These are phyloP conservation scores for Xerocomus cyaneibrunnescens DNA, from an alignment of 1,284 basidiomycete species.

Conservation along the genomic window DNA sequence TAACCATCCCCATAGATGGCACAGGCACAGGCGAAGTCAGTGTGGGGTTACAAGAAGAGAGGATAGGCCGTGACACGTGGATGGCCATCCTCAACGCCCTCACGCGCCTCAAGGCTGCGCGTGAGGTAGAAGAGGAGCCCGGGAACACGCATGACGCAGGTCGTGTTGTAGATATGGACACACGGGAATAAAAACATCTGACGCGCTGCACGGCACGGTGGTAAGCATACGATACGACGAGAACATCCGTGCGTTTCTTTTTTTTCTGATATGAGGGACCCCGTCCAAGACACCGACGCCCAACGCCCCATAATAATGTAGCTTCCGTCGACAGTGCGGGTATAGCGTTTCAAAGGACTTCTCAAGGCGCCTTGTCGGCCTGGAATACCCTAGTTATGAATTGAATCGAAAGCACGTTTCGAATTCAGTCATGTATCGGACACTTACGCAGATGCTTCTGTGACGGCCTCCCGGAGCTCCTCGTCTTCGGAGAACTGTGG, in stretches of 20 bases:
- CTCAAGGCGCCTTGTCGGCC: conserved; percentile 16
- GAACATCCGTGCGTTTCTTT: background rate
- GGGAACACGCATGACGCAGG: conserved; percentile 7
- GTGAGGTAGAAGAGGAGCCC: conserved; percentile 33
- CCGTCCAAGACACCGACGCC: conserved; percentile 4
- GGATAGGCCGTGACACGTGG: conserved; percentile 75
- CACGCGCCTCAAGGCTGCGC: conserved; percentile 54
- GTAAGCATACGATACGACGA: conserved; percentile 7
- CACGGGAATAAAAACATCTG: conserved; percentile 20
- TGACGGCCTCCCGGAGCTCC: conserved; percentile 57
- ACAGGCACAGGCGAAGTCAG: conserved; percentile 35
- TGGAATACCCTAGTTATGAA: conserved; percentile 22
- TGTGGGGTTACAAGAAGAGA: conserved; percentile 73
- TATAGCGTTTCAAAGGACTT: conserved; percentile 16
- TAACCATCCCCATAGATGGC: conserved; percentile 59
- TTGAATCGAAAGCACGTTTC: conserved; percentile 16
- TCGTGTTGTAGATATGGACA: conserved; percentile 19
- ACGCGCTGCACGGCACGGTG: conserved; percentile 3
- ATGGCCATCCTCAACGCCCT: conserved; percentile 66
- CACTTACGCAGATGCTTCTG: conserved; percentile 44
- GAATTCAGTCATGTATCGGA: conserved; percentile 3
- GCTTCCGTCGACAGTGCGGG: conserved; percentile 21
- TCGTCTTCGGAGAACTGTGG: conserved; percentile 49
- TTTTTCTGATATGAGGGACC: conserved; percentile 2
- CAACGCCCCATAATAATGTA: background rate